phyloP scores from a whole-genome alignment of 2,329 filamentous ascomycete species.

The Ophioceras dolichostomum region DNA sequence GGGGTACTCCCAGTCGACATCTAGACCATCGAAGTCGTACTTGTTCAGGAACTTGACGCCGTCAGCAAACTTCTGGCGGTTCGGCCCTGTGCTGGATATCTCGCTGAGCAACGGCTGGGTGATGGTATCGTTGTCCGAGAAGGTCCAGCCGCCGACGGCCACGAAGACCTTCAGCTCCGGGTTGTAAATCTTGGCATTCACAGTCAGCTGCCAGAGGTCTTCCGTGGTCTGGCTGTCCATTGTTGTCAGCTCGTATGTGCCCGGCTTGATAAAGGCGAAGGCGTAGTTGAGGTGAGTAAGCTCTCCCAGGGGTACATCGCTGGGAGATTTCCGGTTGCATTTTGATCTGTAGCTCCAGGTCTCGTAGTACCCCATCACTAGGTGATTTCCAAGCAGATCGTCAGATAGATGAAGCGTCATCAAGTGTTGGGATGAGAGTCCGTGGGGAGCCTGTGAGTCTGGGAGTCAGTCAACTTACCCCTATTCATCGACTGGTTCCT shows the following conservation, averaged over 20 bases:
- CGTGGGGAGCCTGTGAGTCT: neutral
- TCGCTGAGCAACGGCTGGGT: slow-evolving; percentile 9
- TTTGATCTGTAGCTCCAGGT: neutral
- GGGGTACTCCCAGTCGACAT: slow-evolving; percentile 13
- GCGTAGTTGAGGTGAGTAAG: slow-evolving; percentile 10
- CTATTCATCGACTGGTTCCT: neutral
- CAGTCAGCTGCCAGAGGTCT: slow-evolving; percentile 6
- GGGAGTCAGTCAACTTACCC: neutral
- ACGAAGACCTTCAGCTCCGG: slow-evolving; percentile 17
- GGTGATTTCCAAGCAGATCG: neutral
- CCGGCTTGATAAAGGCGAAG: slow-evolving; percentile 13
- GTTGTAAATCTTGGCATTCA: slow-evolving; percentile 11
- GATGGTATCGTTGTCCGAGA: slow-evolving; percentile 15
- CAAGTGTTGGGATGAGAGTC: neutral
- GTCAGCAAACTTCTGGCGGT: slow-evolving; percentile 8
- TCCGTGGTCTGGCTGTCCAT: slow-evolving; percentile 9
- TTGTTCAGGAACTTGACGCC: slow-evolving; percentile 8
- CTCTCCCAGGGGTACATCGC: neutral
- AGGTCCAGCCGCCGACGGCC: slow-evolving; percentile 22
- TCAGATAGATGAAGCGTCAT: neutral
- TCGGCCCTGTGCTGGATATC: neutral
- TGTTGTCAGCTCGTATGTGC: slow-evolving; percentile 10
- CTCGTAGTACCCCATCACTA: neutral
- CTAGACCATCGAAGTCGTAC: slow-evolving; percentile 12
- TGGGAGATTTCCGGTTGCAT: neutral